phyloP scores from a whole-genome alignment of 441 rosid species.

The Adansonia rubrostipa region DNA sequence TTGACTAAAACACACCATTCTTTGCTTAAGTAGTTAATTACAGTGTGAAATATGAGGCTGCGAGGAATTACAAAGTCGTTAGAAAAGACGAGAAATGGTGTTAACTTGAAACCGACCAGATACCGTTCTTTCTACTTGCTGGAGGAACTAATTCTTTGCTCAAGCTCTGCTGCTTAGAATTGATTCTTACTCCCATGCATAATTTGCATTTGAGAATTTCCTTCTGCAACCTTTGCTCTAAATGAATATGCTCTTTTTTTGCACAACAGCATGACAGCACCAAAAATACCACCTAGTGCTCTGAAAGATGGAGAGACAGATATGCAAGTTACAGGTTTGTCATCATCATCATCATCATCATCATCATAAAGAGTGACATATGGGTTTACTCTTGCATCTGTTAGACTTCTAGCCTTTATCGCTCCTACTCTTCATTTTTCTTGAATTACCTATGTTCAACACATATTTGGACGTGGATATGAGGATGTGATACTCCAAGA shows the following conservation, averaged over 20 bases:
- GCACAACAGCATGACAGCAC: conserved; percentile 83
- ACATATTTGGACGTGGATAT: no score
- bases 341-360: not conserved
- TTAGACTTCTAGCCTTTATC: not conserved
- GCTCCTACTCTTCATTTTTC: no score
- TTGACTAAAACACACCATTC: conserved; percentile 5
- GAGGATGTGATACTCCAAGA: no score
- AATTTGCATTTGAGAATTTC: conserved; percentile 12
- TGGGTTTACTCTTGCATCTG: not conserved
- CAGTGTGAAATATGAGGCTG: not conserved
- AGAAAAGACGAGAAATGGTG: not conserved
- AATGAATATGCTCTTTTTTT: conserved; percentile 2
- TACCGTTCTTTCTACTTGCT: not conserved
- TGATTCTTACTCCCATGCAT: conserved; percentile 5
- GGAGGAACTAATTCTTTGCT: not conserved
- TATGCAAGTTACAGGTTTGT: conserved; percentile 68
- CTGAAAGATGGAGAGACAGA: conserved; percentile 78
- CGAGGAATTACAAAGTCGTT: not conserved
- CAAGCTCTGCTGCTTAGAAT: not conserved
- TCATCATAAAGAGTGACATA: not conserved
- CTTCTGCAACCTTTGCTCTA: conserved; percentile 8
- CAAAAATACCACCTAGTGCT: conserved; percentile 69
- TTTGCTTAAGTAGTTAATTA: conserved; percentile 11
- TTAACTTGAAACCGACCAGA: not conserved
- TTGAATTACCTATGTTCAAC: no score